Evolutionary conservation across 2,329 filamentous ascomycete genomes (phyloP).

Genomic region (Biscogniauxia mediterranea): DNA sequence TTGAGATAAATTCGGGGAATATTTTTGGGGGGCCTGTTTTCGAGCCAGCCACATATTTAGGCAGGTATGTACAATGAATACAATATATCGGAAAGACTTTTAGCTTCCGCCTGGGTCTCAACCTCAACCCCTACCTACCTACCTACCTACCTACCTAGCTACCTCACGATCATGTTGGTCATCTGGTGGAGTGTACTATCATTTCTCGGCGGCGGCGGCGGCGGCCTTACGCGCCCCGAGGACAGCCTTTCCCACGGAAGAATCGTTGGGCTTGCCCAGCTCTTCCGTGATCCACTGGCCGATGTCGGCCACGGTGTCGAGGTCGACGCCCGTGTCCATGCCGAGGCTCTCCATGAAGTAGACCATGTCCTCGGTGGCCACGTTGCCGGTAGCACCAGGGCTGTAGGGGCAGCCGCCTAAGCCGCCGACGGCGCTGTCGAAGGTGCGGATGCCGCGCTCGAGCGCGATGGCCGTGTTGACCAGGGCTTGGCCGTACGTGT

Average conservation of each 20-base stretch:
- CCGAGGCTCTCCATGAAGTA: slow-evolving; percentile 53
- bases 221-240: slow-evolving; percentile 28
- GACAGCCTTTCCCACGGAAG: slow-evolving; percentile 33
- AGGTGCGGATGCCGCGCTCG: slow-evolving; percentile 60
- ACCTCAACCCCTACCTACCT: no score
- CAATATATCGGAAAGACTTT: no score
- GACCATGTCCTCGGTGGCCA: slow-evolving; percentile 45
- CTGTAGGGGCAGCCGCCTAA: slow-evolving; percentile 68
- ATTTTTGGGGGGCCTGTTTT: no score
- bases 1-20: no score
- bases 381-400: slow-evolving; percentile 67
- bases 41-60: no score
- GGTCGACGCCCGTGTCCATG: slow-evolving; percentile 56
- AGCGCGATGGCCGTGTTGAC: slow-evolving; percentile 65
- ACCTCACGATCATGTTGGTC: no score
- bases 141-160: no score
- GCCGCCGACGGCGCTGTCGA: slow-evolving; percentile 65
- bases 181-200: no score
- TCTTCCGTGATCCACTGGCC: slow-evolving; percentile 57
- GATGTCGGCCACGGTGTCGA: slow-evolving; percentile 52
- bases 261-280: slow-evolving; percentile 46
- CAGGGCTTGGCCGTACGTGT: slow-evolving; percentile 68
- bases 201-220: not conserved
- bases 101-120: no score
- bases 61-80: no score